Conservation (phyloP, 768 basidiomycete species). For the Kwoniella heveanensis region DNA sequence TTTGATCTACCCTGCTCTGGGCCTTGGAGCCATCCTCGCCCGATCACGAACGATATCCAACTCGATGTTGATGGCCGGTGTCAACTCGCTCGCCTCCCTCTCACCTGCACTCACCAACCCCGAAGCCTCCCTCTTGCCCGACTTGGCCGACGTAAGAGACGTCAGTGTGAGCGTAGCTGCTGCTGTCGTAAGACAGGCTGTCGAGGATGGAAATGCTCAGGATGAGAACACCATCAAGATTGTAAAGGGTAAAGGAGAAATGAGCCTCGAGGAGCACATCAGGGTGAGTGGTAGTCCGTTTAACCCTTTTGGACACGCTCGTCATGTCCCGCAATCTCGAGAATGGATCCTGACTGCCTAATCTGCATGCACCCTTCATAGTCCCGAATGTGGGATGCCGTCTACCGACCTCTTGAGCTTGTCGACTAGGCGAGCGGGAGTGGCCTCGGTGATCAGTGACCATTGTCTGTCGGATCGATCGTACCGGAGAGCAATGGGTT, state of each 20-base stretch:
- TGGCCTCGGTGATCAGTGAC: no score
- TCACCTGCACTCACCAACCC: slow-evolving; percentile 75
- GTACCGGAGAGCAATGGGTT: no score
- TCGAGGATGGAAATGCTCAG: slow-evolving; percentile 70
- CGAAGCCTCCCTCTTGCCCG: slow-evolving; percentile 72
- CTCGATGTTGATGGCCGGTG: slow-evolving; percentile 82
- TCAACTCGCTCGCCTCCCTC: slow-evolving; percentile 71
- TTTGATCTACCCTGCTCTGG: slow-evolving; percentile 81
- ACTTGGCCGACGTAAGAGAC: slow-evolving; percentile 70
- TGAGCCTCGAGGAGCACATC: slow-evolving; percentile 56
- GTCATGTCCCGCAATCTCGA: no score
- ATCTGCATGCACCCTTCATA: no score
- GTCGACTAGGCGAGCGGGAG: slow-evolving; percentile 25
- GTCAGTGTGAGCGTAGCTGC: slow-evolving; percentile 77
- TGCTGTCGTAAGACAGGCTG: slow-evolving; percentile 77
- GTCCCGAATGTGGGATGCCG: slow-evolving; percentile 63
- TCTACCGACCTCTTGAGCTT: slow-evolving; percentile 59
- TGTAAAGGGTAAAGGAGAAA: slow-evolving; percentile 44
- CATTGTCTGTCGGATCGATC: no score
- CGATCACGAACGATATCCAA: slow-evolving; percentile 70
- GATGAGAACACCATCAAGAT: slow-evolving; percentile 50
- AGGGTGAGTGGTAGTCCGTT: slow-evolving; percentile 59
- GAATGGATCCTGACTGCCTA: no score
- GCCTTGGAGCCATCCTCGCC: slow-evolving; percentile 74
- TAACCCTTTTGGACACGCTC: no score